These are phyloP conservation scores for Geosmithia flava DNA, from an alignment of 2,329 filamentous ascomycete species.

Conservation along the genomic window DNA sequence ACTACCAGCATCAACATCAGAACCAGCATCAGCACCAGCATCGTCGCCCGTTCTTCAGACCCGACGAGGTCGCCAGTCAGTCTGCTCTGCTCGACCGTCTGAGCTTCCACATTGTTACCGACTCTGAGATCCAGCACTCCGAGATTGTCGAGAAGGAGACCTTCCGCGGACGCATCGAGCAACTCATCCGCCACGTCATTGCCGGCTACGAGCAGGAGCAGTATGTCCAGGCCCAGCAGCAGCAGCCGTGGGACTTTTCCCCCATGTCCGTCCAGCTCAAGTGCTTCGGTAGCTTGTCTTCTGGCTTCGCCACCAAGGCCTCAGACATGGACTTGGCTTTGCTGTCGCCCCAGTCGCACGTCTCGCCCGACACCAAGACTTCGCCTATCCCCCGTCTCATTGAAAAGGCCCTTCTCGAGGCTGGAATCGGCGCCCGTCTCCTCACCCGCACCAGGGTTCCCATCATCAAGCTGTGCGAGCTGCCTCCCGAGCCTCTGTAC, in stretches of 20 bases:
- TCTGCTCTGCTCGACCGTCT: constrained; percentile 34
- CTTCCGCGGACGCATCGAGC: constrained; percentile 54
- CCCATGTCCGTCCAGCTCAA: constrained; percentile 50
- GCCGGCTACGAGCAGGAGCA: constrained; percentile 32
- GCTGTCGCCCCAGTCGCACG: constrained; percentile 48
- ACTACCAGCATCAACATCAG: constrained; percentile 5
- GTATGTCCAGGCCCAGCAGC: not conserved
- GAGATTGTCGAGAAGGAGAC: constrained; percentile 61
- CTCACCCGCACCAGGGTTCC: constrained; percentile 71
- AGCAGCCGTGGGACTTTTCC: constrained; percentile 29
- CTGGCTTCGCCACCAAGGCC: constrained; percentile 76
- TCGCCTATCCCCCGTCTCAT: constrained; percentile 61
- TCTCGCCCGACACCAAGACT: constrained; percentile 37
- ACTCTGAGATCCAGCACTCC: constrained; percentile 46
- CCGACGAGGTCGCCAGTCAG: constrained; percentile 37
- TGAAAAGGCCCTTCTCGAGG: constrained; percentile 60
- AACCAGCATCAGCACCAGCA: constrained; percentile 7
- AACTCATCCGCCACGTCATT: constrained; percentile 49
- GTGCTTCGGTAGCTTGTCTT: constrained; percentile 72
- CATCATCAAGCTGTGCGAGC: constrained; percentile 77
- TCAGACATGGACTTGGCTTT: constrained; percentile 86
- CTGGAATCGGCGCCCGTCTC: constrained; percentile 63
- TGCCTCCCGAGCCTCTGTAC: constrained; percentile 48
- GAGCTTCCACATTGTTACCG: constrained; percentile 30
- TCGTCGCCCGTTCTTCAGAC: constrained; percentile 8